A percentile compares a stretch with the other conserved stretches of the same genome.
Conservation (phyloP, 148 eudicot genomes). For the Rhododendron henanense region DNA sequence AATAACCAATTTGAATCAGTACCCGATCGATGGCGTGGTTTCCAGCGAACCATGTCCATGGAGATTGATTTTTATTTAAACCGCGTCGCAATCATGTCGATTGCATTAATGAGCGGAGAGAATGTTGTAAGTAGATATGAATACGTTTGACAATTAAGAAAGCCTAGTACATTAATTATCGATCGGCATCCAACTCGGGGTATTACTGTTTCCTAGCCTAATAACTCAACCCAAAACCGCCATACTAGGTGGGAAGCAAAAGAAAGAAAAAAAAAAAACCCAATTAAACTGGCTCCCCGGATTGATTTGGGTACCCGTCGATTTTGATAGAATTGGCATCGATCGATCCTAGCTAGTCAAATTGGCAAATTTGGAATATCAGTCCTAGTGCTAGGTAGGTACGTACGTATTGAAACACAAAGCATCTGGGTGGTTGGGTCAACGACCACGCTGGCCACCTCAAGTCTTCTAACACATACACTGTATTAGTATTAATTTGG, state of each 20-base stretch:
- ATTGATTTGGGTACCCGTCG: neutral
- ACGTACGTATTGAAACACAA: neutral
- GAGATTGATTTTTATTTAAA: neutral
- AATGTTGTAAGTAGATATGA: neutral
- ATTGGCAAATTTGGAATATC: neutral
- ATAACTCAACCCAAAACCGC: neutral
- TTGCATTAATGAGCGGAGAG: neutral
- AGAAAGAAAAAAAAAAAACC: neutral
- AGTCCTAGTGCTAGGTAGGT: neutral
- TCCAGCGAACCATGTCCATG: neutral
- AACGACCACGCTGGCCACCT: neutral
- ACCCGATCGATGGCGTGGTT: neutral
- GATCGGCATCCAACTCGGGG: neutral
- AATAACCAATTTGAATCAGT: neutral
- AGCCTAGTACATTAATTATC: neutral
- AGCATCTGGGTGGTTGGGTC: slow-evolving; percentile 1
- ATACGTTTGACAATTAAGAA: neutral
- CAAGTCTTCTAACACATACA: neutral
- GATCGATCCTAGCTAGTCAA: neutral
- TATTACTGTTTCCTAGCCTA: neutral
- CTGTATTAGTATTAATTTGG: neutral
- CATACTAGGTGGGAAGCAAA: neutral
- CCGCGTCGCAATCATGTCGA: neutral
- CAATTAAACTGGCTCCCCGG: neutral
- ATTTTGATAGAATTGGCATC: neutral